These are phyloP conservation scores for Exophiala xenobiotica DNA, from an alignment of 2,329 filamentous ascomycete species.

Conservation along the genomic window DNA sequence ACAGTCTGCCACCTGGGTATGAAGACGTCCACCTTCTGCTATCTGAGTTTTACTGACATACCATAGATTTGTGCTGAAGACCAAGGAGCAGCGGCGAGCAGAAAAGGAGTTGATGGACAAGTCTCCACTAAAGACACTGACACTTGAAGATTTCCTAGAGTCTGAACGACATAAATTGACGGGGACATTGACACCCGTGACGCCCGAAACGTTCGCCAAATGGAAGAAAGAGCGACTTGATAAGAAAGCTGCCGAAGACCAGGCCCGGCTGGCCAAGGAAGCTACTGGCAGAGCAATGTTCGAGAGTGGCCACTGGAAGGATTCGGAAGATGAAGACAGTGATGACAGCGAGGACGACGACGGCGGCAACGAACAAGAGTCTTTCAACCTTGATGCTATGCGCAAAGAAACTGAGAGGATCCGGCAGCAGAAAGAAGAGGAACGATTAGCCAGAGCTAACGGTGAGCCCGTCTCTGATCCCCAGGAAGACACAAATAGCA, in stretches of 20 bases:
- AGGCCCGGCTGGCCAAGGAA: slow-evolving; percentile 88
- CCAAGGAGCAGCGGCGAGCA: slow-evolving; percentile 90
- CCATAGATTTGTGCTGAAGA: slow-evolving; percentile 87
- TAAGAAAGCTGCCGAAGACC: slow-evolving; percentile 94
- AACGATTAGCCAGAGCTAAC: slow-evolving; percentile 51
- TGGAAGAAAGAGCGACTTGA: slow-evolving; percentile 94
- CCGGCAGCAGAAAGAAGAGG: slow-evolving; percentile 73
- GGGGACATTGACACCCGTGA: slow-evolving; percentile 89
- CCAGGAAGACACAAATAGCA: slow-evolving; percentile 17
- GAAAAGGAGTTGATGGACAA: slow-evolving; percentile 97
- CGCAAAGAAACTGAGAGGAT: slow-evolving; percentile 80
- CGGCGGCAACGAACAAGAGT: slow-evolving; percentile 44
- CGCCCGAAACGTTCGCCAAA: slow-evolving; percentile 84
- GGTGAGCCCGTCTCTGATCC: slow-evolving; percentile 30
- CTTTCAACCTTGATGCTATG: slow-evolving; percentile 80
- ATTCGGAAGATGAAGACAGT: slow-evolving; percentile 62
- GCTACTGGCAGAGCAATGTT: slow-evolving; percentile 93
- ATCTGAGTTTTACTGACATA: slow-evolving; percentile 7
- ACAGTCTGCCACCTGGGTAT: slow-evolving; percentile 90
- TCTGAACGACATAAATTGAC: slow-evolving; percentile 94
- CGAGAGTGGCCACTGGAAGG: slow-evolving; percentile 90
- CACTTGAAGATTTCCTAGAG: slow-evolving; percentile 95
- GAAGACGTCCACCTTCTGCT: slow-evolving; percentile 39
- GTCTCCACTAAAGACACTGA: slow-evolving; percentile 88
- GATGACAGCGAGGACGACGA: slow-evolving; percentile 63